Evolutionary conservation across 495 filamentous ascomycete species (phyloP).

Genomic region (Aspergillus heteromorphus): DNA sequence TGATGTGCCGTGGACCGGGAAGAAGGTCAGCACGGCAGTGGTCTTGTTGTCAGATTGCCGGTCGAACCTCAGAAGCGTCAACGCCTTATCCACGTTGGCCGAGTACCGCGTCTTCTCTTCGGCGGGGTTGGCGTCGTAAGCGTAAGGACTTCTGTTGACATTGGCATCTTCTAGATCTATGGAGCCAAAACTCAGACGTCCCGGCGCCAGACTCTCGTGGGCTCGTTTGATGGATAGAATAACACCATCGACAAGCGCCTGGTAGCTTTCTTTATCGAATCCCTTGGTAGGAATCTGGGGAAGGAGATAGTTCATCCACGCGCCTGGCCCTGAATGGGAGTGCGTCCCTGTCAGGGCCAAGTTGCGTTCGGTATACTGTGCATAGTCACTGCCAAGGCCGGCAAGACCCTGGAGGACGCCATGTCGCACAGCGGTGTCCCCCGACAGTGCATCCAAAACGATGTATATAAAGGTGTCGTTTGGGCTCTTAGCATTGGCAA

Average conservation of each 20-base stretch:
- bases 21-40: conserved; percentile 83
- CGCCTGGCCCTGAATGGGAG: conserved; percentile 86
- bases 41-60: conserved; percentile 65
- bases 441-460: conserved; percentile 80
- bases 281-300: conserved; percentile 90
- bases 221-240: conserved; percentile 75
- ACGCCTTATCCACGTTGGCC: conserved; percentile 74
- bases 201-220: conserved; percentile 67
- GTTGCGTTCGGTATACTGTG: conserved; percentile 74
- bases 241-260: conserved; percentile 84
- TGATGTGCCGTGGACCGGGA: conserved; percentile 89
- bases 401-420: conserved; percentile 72
- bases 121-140: conserved; percentile 85
- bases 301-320: conserved; percentile 93
- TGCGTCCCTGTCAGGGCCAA: conserved; percentile 90
- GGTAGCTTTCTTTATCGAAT: conserved; percentile 84
- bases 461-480: conserved; percentile 80
- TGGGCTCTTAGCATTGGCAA: conserved; percentile 61
- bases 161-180: conserved; percentile 78
- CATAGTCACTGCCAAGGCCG: conserved; percentile 61
- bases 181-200: conserved; percentile 66
- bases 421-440: conserved; percentile 85
- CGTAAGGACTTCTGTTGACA: conserved; percentile 83
- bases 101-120: conserved; percentile 71
- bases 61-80: conserved; percentile 80